Evolutionary conservation across 2,329 filamentous ascomycete species (phyloP).

Genomic region (Penicillium sp.): DNA sequence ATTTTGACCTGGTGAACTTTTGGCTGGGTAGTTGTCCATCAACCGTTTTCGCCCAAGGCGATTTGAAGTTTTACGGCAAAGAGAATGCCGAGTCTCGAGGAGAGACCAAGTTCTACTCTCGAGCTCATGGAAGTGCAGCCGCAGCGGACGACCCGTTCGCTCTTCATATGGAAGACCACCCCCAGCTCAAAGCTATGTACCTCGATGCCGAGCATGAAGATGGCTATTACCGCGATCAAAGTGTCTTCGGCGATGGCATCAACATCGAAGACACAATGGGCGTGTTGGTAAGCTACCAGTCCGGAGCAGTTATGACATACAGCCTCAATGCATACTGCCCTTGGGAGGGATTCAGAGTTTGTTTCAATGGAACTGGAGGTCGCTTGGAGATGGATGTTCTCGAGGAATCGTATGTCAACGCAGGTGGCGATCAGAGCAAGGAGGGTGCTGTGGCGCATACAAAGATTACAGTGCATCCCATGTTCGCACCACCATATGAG

Average conservation of each 20-base stretch:
- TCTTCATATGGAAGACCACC: conserved; percentile 54
- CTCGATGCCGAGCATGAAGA: conserved; percentile 62
- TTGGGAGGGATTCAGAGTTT: conserved; percentile 41
- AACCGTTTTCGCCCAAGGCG: conserved; percentile 61
- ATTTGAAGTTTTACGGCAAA: conserved; percentile 61
- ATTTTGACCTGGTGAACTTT: conserved; percentile 65
- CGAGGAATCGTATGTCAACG: conserved; percentile 58
- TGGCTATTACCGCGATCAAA: conserved; percentile 62
- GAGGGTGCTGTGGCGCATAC: conserved; percentile 28
- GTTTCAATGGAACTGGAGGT: conserved; percentile 53
- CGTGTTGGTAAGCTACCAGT: conserved; percentile 59
- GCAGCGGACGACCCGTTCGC: conserved; percentile 61
- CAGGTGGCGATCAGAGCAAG: conserved; percentile 57
- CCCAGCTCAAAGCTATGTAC: conserved; percentile 51
- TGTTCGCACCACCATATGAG: conserved; percentile 60
- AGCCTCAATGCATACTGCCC: conserved; percentile 59
- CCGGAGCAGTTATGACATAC: conserved; percentile 60
- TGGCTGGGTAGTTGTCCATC: conserved; percentile 59
- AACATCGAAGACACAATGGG: conserved; percentile 67
- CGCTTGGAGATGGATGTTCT: conserved; percentile 63
- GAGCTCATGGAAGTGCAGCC: conserved; percentile 53
- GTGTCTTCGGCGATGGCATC: conserved; percentile 64
- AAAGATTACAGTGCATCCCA: conserved; percentile 46
- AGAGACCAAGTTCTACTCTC: conserved; percentile 52
- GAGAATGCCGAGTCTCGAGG: conserved; percentile 62